Conservation (phyloP, 1,284 basidiomycete genomes). For the Malassezia psittaci region DNA sequence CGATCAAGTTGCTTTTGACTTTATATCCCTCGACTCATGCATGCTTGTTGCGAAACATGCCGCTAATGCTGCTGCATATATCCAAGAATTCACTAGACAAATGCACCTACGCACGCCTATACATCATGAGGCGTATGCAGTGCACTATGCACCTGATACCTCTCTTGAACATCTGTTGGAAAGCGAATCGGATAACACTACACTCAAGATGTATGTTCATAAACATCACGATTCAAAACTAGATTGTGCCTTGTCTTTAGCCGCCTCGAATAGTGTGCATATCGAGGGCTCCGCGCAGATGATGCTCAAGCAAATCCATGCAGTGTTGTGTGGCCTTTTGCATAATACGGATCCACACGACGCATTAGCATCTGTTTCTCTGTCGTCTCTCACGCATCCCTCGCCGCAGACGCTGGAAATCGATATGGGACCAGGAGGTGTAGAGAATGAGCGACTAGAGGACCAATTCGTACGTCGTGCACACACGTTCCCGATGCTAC, state of each 20-base stretch:
- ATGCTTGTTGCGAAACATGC: neutral
- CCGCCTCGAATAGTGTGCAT: slow-evolving; percentile 24
- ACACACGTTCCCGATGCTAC: slow-evolving; percentile 16
- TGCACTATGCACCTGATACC: neutral
- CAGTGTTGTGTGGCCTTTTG: slow-evolving; percentile 22
- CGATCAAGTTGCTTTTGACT: slow-evolving; percentile 3
- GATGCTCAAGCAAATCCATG: slow-evolving; percentile 24
- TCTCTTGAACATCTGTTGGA: neutral
- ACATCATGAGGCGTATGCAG: neutral
- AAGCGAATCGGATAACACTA: neutral
- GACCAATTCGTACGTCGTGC: slow-evolving; percentile 31
- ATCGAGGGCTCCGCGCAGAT: slow-evolving; percentile 23
- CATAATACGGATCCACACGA: slow-evolving; percentile 1
- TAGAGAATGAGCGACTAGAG: slow-evolving; percentile 28
- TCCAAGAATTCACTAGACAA: neutral
- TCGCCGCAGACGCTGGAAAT: slow-evolving; percentile 20
- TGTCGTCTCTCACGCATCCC: neutral
- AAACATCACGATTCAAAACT: no score
- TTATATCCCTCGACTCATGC: neutral
- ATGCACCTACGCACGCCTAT: neutral
- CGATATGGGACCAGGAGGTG: slow-evolving; percentile 21
- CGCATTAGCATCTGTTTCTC: neutral
- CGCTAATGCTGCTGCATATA: neutral
- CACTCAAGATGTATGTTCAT: neutral
- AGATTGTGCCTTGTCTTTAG: neutral